Evolutionary conservation across 495 filamentous ascomycete species (phyloP), one percentile per base, ranked within the genome.

Genomic region (Geoglossum glabrum): DNA sequence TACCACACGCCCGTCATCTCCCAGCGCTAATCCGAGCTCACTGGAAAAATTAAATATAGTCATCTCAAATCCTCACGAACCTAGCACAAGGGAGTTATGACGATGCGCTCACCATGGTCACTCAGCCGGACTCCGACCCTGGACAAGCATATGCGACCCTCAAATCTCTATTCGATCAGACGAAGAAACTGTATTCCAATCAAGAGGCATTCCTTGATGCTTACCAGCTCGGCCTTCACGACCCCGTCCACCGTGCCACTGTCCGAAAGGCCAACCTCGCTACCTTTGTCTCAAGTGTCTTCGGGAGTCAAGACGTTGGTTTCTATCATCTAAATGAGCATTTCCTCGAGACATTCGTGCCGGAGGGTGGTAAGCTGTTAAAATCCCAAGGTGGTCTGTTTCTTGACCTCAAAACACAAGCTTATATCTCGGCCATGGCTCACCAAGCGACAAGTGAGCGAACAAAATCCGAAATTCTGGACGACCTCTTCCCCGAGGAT

Each of bases 221-320:
- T 0, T 76, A 81, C 31, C 80, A 87, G 52, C 73, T 96, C 4
- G 82, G 86, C 36, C 77, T 92, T 54, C 74, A 74, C 9, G 80
- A 84, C 36, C 68, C 76, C 0, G 74, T 79, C 15, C 82, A 88
- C 60, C 71, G 85, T 23, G 83, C 85, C 55, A 84, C 83, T 23
- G 83, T 95, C 57, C 81, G 85, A 36, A 86, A 88, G 68, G 83
- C 87, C 1, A 96, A 96, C 61, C 72, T 96, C 55, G 89, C 87
- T 3, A 87, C 88, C 1, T 87, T 87, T 61, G 82, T 89, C 8
- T 81, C 82, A 0, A 87, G 84, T 59, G 78, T 90, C 27, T 90
- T 94, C 67, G 86, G 85, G 5, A 83, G 80, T 3, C 80, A 87
- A 62, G 86, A 93, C 64, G 85, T 94, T 51, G 78, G 84, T 9